Evolutionary conservation across 306 rosid species (phyloP).

Genomic region (Neltuma alba): DNA sequence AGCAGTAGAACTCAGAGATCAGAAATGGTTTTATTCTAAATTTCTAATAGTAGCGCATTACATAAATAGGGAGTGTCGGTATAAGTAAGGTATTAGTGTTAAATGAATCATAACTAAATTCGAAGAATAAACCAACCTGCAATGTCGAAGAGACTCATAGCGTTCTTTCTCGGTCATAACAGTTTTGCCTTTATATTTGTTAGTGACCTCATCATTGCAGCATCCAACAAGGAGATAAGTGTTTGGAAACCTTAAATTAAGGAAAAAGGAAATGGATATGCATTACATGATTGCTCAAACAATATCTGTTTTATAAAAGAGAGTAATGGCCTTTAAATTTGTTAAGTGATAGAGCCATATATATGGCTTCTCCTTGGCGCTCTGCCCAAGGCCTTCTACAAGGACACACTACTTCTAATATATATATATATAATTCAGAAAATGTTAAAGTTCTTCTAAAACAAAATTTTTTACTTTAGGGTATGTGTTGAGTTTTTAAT

Average conservation of each 20-base stretch:
- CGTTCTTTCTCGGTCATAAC: constrained; percentile 90
- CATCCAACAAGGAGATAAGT: constrained; percentile 77
- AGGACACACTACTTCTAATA: not conserved
- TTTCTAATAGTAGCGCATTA: too few species aligned
- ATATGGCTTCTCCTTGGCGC: too few species aligned
- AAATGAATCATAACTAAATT: constrained; percentile 4
- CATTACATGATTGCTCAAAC: constrained; percentile 9
- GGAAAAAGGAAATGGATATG: constrained; percentile 10
- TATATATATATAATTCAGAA: too few species aligned
- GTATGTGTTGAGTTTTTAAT: not conserved
- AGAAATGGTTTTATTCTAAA: too few species aligned
- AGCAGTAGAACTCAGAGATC: too few species aligned
- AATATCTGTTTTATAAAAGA: constrained; percentile 4
- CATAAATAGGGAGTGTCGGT: too few species aligned
- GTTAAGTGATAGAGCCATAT: not conserved
- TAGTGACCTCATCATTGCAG: constrained; percentile 82
- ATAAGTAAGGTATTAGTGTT: constrained; percentile 2
- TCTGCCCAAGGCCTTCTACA: not conserved
- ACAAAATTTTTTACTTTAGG: not conserved
- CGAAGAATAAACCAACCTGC: constrained; percentile 59
- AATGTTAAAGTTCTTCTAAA: not conserved
- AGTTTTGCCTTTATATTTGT: constrained; percentile 88
- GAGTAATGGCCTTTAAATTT: not conserved
- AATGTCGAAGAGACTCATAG: constrained; percentile 96
- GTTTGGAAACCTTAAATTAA: constrained; percentile 76